Conservation (phyloP, 179 eudicot species). For the Patellifolia procumbens region DNA sequence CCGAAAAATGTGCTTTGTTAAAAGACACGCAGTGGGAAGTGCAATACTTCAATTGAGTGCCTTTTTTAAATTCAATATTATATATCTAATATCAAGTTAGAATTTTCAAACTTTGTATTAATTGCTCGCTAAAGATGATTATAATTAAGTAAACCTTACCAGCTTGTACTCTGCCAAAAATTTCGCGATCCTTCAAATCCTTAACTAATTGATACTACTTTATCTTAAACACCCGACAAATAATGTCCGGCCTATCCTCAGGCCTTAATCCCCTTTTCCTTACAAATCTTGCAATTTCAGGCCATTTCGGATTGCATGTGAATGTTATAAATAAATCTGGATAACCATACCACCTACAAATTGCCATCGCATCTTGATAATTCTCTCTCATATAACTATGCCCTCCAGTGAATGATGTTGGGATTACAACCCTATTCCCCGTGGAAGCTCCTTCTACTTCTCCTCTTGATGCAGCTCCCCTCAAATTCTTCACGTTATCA, state of each 20-base stretch:
- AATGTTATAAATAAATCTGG: constrained; percentile 29
- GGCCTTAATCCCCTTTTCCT: not conserved
- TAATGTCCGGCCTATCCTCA: constrained; percentile 24
- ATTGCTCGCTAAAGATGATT: no score
- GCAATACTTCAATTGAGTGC: no score
- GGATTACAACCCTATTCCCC: constrained; percentile 15
- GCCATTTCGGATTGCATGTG: constrained; percentile 39
- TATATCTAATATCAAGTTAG: no score
- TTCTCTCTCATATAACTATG: constrained; percentile 34
- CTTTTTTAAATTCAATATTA: no score
- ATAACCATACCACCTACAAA: no score
- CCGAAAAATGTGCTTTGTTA: no score
- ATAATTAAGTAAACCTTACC: no score
- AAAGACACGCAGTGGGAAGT: no score
- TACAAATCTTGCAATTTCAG: constrained; percentile 4
- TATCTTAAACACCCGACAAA: constrained; percentile 22
- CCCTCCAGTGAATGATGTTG: constrained; percentile 26
- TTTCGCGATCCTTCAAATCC: not conserved
- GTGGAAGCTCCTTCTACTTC: not conserved
- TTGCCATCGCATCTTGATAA: constrained; percentile 34
- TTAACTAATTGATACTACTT: constrained; percentile 17
- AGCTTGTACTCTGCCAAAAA: not conserved
- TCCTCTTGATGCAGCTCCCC: not conserved
- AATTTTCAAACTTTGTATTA: no score
- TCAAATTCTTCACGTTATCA: not conserved